Percentiles rank a stretch among this genome's conserved stretches.
Conservation (phyloP, 23 red algal species). For the Gracilaria caudata region DNA sequence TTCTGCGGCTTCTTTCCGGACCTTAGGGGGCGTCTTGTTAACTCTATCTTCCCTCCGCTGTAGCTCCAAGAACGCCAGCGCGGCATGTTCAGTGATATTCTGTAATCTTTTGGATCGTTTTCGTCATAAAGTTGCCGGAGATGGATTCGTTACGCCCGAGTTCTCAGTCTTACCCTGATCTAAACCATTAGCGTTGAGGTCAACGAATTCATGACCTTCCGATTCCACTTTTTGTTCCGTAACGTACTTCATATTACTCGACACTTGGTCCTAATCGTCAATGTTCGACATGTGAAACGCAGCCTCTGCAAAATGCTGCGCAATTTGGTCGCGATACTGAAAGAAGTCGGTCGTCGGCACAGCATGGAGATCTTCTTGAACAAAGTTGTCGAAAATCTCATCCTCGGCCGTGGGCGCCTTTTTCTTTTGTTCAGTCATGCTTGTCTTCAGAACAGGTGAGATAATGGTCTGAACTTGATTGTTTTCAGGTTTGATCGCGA, state of each 20-base stretch:
- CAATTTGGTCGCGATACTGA: constrained; percentile 29
- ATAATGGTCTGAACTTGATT: background rate
- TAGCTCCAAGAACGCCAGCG: constrained; percentile 53
- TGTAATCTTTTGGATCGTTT: constrained; percentile 49
- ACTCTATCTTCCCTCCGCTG: constrained; percentile 44
- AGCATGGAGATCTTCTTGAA: constrained; percentile 30
- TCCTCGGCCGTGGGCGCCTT: background rate
- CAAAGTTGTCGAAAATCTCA: constrained; percentile 15
- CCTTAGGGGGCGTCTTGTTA: constrained; percentile 36
- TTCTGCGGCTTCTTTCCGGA: constrained; percentile 50
- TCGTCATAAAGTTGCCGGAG: constrained; percentile 24
- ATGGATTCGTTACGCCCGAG: background rate
- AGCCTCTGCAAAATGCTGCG: constrained; percentile 22
- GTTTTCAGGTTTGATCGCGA: background rate
- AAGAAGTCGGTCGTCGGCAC: constrained; percentile 23
- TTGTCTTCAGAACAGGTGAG: background rate
- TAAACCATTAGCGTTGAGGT: background rate
- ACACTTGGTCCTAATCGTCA: constrained; percentile 10
- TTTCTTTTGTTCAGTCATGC: background rate
- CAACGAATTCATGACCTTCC: background rate
- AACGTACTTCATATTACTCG: constrained; percentile 9
- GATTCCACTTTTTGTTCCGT: background rate
- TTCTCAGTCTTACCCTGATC: background rate
- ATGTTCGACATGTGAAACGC: constrained; percentile 19
- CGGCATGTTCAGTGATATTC: constrained; percentile 54